Base-by-base conservation (phyloP, 2,329 filamentous ascomycete species). In the Catunica adiposa region DNA sequence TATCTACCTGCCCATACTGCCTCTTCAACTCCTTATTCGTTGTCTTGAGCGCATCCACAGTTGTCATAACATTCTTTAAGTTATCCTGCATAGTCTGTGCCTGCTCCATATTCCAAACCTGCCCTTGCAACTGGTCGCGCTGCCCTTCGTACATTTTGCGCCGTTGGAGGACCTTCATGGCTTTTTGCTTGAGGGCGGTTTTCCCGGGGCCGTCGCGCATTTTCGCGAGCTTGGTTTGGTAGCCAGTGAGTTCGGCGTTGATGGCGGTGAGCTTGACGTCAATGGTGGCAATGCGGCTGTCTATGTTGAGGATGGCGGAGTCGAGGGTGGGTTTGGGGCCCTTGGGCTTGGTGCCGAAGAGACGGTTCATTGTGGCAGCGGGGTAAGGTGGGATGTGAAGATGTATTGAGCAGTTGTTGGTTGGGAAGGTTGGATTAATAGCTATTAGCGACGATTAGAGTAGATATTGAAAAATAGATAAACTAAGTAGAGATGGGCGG, bases 51-150 rank as follows among this genome's bases (percentile, higher is more conserved):
- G 90, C 89, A 67, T 97, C 90, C 47, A 97, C 89, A 26, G 92
- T 96, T 17, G 89, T 94, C 89, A 96, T 96, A 60, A 92, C 90
- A 69, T 97, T 97, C 69, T 94, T 92, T 54, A 98, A 78, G 66
- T 97, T 97, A 71, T 97, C 90, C 72, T 94, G 89, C 90, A 97
- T 96, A 78, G 89, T 94, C 67, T 86, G 85, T 2, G 90, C 89
- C 71, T 96, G 89, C 72, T 97, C 89, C 89, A 98, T 96, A 72
- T 97, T 97, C 89, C 89, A 97, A 22, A 87, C 87, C 71, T 98
- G 92, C 61, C 84, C 79, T 70, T 94, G 86, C 55, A 97, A 81
- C 71, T 97, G 89, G 64, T 96, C 89, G 61, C 90, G 87, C 70
- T 96, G 89, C 2, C 80, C 77, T 71, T 98, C 92, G 79, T 95